Base-by-base conservation (phyloP, 441 rosid genomes). In the Corymbia citriodora region DNA sequence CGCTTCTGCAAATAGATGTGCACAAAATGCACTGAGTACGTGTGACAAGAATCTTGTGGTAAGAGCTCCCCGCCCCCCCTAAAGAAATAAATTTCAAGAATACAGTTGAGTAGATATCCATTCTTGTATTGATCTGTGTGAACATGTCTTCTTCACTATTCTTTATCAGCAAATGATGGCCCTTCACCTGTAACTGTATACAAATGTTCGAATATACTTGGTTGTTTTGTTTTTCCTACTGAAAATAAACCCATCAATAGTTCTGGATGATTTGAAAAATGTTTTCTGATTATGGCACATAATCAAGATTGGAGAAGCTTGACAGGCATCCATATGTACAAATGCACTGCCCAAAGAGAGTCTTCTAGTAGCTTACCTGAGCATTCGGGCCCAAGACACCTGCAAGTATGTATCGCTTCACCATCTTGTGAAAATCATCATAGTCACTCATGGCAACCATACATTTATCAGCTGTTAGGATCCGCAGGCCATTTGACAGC, bases 401-500 rank as follows among this genome's bases (percentile, higher is more conserved):
- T 63, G 95, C 90, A 87, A 96, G 91, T 74, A 97, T 45, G 49
- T 91, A 93, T 14, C 96, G 95, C 92, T 97, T 97, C 10, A 87
- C 94, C 83, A 88, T 86, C 92, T 95, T 96, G 93, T 97, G 99
- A 88, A 97, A 98, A 59, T 97, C 97, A 87, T 90, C 90, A 88
- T 97, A 97, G 91, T 98, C 99, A 92, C 99, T 98, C 6, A 92
- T 96, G 49, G 99, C 99, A 88, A 97, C 99, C 98, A 96, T 97
- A 85, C 93, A 89, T 94, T 96, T 97, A 91, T 97, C 91, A 87
- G 92, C 90, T 55, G 97, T 95, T 53, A 98, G 99, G 72, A 97
- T 92, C 87, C 91, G 90, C 89, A 97, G 92, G 53, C 99, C 97
- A 59, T 95, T 95, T 25, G 99, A 93, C 88, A 98, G 93, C 92